A percentile compares a stretch with the other conserved stretches of the same genome.
Conservation (phyloP, 2,329 filamentous ascomycete genomes). For the Fusarium vanettenii region DNA sequence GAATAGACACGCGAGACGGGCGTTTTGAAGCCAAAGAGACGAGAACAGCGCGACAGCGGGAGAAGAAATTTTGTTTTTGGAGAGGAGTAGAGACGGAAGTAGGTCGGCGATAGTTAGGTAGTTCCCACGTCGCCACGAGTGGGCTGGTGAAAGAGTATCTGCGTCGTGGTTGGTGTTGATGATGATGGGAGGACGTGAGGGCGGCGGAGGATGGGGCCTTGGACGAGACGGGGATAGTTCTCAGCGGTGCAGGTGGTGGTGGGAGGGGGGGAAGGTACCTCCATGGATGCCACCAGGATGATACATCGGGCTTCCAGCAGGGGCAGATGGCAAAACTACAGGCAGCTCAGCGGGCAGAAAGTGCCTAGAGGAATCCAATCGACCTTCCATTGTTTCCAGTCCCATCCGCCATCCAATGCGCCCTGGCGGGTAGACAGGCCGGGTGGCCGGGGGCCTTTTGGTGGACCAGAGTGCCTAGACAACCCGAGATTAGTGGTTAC, state of each 20-base stretch:
- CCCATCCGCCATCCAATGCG: not conserved
- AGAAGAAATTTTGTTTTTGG: not conserved
- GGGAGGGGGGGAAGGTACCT: conserved; percentile 4
- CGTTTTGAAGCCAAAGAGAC: conserved; percentile 3
- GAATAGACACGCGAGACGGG: conserved; percentile 25
- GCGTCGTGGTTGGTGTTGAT: conserved; percentile 29
- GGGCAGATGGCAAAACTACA: not conserved
- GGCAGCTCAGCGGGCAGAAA: not conserved
- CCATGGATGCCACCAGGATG: not conserved
- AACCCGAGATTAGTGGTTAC: conserved; percentile 29
- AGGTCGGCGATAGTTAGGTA: not conserved
- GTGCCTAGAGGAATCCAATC: not conserved
- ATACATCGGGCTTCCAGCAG: not conserved
- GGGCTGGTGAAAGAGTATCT: conserved; percentile 16
- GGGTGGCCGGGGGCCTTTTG: conserved; percentile 20
- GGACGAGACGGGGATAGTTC: conserved; percentile 28
- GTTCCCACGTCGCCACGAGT: conserved; percentile 19
- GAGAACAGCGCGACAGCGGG: conserved; percentile 1
- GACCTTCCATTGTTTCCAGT: not conserved
- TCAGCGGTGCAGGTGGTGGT: conserved; percentile 18
- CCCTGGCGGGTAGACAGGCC: conserved; percentile 8
- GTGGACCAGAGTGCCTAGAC: conserved; percentile 23
- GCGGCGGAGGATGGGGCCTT: conserved; percentile 12
- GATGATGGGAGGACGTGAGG: conserved; percentile 28
- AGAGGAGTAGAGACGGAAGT: not conserved